Base-by-base conservation (phyloP, 257 asterid genomes). In the Nicotiana undulata region DNA sequence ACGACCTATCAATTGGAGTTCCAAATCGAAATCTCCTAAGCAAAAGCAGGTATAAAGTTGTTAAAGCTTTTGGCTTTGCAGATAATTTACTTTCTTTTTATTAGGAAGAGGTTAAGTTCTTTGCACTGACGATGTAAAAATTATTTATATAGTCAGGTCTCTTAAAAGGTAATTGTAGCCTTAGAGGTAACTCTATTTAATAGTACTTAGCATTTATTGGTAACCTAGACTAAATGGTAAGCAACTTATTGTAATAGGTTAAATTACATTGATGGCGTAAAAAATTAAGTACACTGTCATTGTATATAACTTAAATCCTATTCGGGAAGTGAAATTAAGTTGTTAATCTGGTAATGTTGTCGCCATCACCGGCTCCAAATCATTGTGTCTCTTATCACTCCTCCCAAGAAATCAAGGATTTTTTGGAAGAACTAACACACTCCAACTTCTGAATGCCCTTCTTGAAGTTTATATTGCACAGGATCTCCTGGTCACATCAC, bases 31-130 rank as follows among this genome's bases (percentile, higher is more conserved):
- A 79, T 67, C 85, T 10, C 87, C 83, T 18, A 86, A 89, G 74
- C 87, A 86, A 26, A 87, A 93, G 72, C 89, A 91, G 96, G 98
- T 91, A 70, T 79, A 46, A 55, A n/a, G 18, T 9, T 46, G 31
- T 72, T 55, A 22, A 52, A 44, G 12, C 20, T 72, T 46, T 44
- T 72, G 77, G 22, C 77, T 72, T 20, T 46, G 77, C 15, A 1
- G 22, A 72, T 51, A 22, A 26, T 24, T 70, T 70, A 70, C 13
- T 20, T 12, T 70, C 34, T 22, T 72, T 72, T 22, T 72, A 20
- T 20, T 11, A 37, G 26, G 56, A 68, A 40, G 46, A 40, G 46
- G 6, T 37, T 7, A 37, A 37, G 46, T 37, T 37, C 2, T 37
- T 37, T 7, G 46, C 46, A 37, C 46, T 37, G 2, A 6, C 7